Conservation (phyloP, 2,329 filamentous ascomycete species). For the Botryotinia convoluta region DNA sequence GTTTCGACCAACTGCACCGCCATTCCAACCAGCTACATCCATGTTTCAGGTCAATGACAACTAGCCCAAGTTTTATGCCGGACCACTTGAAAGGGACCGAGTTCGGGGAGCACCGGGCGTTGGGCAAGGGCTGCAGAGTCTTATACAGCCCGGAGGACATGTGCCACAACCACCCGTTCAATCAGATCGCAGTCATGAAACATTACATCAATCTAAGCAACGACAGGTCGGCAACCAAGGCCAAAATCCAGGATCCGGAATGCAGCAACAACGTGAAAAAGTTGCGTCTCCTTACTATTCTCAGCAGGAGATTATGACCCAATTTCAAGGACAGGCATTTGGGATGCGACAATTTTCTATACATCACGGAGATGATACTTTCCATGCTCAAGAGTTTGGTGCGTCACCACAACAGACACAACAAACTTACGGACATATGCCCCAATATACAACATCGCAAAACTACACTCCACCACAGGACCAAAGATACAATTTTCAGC, state of each 20-base stretch:
- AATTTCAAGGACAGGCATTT: neutral
- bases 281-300: neutral
- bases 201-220: neutral
- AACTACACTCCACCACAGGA: neutral
- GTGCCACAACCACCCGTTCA: neutral
- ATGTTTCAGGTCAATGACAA: no score
- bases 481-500: neutral
- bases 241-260: neutral
- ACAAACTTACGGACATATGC: neutral
- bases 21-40: neutral
- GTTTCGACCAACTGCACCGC: neutral
- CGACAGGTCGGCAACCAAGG: neutral
- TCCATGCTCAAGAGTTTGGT: neutral
- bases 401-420: neutral
- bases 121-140: neutral
- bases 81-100: neutral
- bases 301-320: neutral
- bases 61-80: no score
- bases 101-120: neutral
- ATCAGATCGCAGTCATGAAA: neutral
- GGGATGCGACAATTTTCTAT: neutral
- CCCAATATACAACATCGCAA: neutral
- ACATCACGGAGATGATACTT: neutral
- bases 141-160: neutral
- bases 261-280: neutral